These are phyloP conservation scores for Crithidia acanthocephali DNA, from an alignment of 208 protist genomes.

Conservation along the genomic window DNA sequence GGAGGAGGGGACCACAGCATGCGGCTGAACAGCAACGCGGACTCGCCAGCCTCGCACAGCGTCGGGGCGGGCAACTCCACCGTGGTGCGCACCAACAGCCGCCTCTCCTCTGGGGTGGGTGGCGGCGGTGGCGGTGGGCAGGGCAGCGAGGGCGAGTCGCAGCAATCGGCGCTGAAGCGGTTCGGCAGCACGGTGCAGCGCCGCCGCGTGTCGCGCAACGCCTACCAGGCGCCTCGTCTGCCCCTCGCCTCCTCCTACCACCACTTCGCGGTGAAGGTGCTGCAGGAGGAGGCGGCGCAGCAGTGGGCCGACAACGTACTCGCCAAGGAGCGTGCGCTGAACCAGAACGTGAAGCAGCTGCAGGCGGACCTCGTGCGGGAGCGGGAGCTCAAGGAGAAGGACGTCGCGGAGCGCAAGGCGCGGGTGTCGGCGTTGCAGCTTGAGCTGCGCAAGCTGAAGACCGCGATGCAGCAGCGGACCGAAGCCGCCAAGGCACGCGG, in stretches of 20 bases:
- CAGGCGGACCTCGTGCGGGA: conserved; percentile 84
- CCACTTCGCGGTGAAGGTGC: conserved; percentile 75
- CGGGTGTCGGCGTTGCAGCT: conserved; percentile 66
- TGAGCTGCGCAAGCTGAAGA: conserved; percentile 72
- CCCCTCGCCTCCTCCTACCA: conserved; percentile 79
- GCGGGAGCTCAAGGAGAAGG: conserved; percentile 76
- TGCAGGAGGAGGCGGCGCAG: conserved; percentile 88
- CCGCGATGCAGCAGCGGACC: conserved; percentile 64
- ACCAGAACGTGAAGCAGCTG: conserved; percentile 94
- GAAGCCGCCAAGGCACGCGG: conserved; percentile 68
- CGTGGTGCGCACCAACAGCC: conserved; percentile 23
- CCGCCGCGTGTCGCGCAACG: conserved; percentile 31
- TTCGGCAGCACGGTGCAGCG: conserved; percentile 82
- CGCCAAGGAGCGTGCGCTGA: conserved; percentile 86
- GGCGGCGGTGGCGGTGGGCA: conserved; percentile 2
- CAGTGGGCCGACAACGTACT: conserved; percentile 91
- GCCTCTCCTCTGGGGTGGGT: conserved; percentile 15
- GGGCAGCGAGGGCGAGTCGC: conserved; percentile 27
- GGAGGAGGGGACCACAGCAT: neutral
- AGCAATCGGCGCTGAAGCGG: conserved; percentile 34
- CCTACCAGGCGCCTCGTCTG: conserved; percentile 50
- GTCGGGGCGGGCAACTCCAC: conserved; percentile 11
- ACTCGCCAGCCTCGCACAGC: conserved; percentile 13
- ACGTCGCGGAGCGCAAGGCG: conserved; percentile 71
- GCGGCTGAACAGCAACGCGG: neutral